Evolutionary conservation across 495 filamentous ascomycete genomes (phyloP), one percentile per base, ranked within the genome.

Genomic region (Talaromyces trachyspermus): DNA sequence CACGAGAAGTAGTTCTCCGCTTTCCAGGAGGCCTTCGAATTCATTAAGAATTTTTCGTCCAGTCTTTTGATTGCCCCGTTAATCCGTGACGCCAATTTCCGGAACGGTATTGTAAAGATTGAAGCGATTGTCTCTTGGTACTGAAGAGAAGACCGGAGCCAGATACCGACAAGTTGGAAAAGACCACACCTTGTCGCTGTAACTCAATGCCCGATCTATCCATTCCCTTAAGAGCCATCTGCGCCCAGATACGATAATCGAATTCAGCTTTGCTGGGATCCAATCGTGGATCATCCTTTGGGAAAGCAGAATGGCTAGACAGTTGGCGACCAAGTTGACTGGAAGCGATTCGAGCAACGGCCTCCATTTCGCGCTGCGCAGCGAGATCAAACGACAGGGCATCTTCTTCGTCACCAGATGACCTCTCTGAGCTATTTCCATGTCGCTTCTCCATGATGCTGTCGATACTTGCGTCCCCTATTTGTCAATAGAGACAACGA

Each of bases 1-100:
- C 0, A 91, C 86, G 14, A 91, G 71, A 32, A 92, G 67, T 81
- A 88, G 88, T 66, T 92, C 87, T 11, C 88, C 87, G 19, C 76
- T 79, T 52, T 77, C 76, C 2, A 91, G 70, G 5, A 89, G 57
- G 1, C 86, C 88, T 43, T 86, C 82, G 54, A 90, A 87, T 24
- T 79, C 65, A 23, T 77, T 77, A 24, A 92, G 67, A 47, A 91
- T 89, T n/a, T n/a, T n/a, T n/a, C n/a, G n/a, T n/a, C n/a, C n/a
- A n/a, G n/a, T n/a, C n/a, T 27, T 86, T 68, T 30, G 6, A 7
- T 30, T 12, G 7, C 27, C 27, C 27, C 27, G 12, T 12, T 30
- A 30, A 41, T 19, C 15, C 15, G 14, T 2, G 33, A 11, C 0
- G 36, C 24, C 15, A 41, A 2, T 40, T 41, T 49, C 12, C 18